A percentile compares a stretch with the other conserved stretches of the same genome.
Evolutionary conservation across 805 yeast genomes (phyloP).

Genomic region (Candida suzukii): DNA sequence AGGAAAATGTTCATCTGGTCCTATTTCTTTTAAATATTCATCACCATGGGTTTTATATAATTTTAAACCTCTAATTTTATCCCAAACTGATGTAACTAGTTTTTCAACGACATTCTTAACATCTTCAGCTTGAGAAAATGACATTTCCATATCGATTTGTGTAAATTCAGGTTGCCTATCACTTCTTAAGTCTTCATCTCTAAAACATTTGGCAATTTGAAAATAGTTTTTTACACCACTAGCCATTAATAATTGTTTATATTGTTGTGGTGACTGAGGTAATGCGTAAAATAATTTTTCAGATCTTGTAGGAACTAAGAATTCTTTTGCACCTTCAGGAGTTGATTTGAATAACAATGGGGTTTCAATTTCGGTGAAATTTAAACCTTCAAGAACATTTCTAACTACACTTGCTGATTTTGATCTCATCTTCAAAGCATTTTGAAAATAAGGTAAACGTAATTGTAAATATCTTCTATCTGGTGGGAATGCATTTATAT

Average conservation of each 20-base stretch:
- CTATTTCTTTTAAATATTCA: conserved; percentile 24
- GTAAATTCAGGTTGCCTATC: conserved; percentile 98
- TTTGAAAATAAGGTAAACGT: conserved; percentile 51
- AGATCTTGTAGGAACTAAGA: conserved; percentile 83
- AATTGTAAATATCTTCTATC: conserved; percentile 78
- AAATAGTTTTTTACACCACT: conserved; percentile 82
- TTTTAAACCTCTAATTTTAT: conserved; percentile 31
- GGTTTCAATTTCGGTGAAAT: conserved; percentile 83
- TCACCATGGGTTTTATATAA: conserved; percentile 29
- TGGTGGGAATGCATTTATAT: conserved; percentile 59
- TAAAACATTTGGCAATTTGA: conserved; percentile 89
- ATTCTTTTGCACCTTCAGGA: conserved; percentile 97
- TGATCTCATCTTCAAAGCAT: conserved; percentile 50
- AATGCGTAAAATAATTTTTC: conserved; percentile 66
- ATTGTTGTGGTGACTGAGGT: conserved; percentile 98
- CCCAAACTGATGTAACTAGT: conserved; percentile 52
- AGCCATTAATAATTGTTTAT: conserved; percentile 91
- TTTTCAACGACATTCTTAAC: conserved; percentile 61
- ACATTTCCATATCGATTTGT: conserved; percentile 93
- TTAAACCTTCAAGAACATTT: conserved; percentile 25
- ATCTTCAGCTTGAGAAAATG: conserved; percentile 63
- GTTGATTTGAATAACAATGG: conserved; percentile 92
- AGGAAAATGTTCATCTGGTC: conserved; percentile 25
- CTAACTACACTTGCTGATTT: conserved; percentile 41
- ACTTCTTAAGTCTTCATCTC: conserved; percentile 92